Conservation (phyloP, 257 asterid species). For the Lycium barbarum region DNA sequence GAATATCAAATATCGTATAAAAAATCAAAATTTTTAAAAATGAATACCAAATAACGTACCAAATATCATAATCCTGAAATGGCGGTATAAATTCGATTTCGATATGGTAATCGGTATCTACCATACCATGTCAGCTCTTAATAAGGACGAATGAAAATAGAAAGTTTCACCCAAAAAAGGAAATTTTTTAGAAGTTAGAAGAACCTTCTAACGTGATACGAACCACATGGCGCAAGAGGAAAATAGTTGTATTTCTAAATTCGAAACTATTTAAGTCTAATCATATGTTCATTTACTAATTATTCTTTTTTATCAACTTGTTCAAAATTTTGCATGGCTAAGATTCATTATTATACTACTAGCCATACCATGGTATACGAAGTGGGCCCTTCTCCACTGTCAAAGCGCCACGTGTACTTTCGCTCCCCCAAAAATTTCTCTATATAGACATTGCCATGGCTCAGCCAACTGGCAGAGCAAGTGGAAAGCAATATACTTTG, state of each 20-base stretch:
- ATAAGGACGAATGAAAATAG: too few species aligned
- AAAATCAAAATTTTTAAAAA: too few species aligned
- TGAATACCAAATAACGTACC: too few species aligned
- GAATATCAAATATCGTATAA: too few species aligned
- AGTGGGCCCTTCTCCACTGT: conserved; percentile 24
- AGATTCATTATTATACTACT: conserved; percentile 36
- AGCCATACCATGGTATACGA: neutral
- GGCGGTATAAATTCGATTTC: too few species aligned
- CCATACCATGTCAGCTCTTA: too few species aligned
- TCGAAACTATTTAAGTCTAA: neutral
- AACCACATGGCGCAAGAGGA: neutral
- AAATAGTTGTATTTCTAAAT: too few species aligned
- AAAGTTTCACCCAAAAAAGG: too few species aligned
- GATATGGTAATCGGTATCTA: too few species aligned
- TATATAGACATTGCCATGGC: conserved; percentile 28
- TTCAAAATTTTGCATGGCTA: conserved; percentile 55
- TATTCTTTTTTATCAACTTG: neutral
- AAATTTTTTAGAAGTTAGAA: neutral
- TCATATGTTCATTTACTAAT: neutral
- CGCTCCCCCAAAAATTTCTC: conserved; percentile 15
- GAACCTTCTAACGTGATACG: neutral
- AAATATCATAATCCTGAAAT: too few species aligned
- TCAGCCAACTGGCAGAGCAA: neutral
- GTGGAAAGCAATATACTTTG: neutral
- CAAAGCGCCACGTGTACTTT: conserved; percentile 27